Percentiles rank a stretch among this genome's conserved stretches.
Conservation (phyloP, 1,139 yeast species). For the Suhomyces maxii region DNA sequence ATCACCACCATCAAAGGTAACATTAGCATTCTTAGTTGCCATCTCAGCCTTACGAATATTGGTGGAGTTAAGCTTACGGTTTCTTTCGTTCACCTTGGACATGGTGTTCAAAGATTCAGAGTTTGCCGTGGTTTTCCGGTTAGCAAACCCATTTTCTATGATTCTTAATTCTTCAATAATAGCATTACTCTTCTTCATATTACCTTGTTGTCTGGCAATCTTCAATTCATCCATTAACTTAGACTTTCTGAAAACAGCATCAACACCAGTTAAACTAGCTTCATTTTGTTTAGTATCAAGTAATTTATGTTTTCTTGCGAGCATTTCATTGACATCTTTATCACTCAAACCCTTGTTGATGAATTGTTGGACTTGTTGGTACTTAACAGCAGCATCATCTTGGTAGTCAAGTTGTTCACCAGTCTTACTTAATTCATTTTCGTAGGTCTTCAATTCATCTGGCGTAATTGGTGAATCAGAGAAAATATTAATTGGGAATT, state of each 20-base stretch:
- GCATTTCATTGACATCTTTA: constrained; percentile 76
- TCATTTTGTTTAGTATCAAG: constrained; percentile 58
- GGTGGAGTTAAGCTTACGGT: constrained; percentile 76
- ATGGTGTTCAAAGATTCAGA: constrained; percentile 37
- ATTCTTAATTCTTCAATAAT: constrained; percentile 49
- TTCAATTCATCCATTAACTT: constrained; percentile 71
- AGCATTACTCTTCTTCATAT: constrained; percentile 53
- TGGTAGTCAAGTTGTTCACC: constrained; percentile 61
- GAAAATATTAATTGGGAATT: constrained; percentile 73
- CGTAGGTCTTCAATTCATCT: constrained; percentile 74
- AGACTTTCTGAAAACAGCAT: constrained; percentile 77
- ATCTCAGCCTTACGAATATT: constrained; percentile 80
- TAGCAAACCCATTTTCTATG: constrained; percentile 32
- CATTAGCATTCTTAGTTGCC: constrained; percentile 51
- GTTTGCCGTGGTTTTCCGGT: constrained; percentile 21
- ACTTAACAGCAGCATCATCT: constrained; percentile 67
- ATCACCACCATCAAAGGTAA: constrained; percentile 56
- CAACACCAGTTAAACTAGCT: constrained; percentile 44
- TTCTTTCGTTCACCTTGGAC: constrained; percentile 74
- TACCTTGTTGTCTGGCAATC: constrained; percentile 66
- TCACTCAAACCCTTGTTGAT: constrained; percentile 68
- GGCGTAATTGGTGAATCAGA: constrained; percentile 71
- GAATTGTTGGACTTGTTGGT: constrained; percentile 59
- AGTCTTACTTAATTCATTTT: constrained; percentile 58
- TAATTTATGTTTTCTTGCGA: constrained; percentile 62